Conservation (phyloP, 306 rosid genomes). For the Gillenia trifoliata region DNA sequence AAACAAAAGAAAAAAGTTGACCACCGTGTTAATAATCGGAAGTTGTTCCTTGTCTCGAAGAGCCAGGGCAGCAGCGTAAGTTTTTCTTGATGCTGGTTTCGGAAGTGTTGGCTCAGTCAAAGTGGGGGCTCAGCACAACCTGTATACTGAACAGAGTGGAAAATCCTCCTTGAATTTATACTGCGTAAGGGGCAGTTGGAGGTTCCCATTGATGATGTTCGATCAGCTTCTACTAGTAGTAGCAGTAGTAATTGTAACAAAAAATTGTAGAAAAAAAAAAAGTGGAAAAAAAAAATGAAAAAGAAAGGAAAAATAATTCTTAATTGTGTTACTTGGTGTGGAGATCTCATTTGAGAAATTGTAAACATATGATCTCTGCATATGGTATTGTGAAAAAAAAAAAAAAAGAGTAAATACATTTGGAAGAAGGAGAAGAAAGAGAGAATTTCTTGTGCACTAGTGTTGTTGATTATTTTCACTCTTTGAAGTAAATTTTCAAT, state of each 20-base stretch:
- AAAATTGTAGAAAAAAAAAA: slow-evolving; percentile 36
- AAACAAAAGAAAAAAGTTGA: neutral
- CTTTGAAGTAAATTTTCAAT: neutral
- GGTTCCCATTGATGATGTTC: slow-evolving; percentile 29
- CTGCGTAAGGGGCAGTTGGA: slow-evolving; percentile 61
- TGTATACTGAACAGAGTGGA: slow-evolving; percentile 13
- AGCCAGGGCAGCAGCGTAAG: slow-evolving; percentile 39
- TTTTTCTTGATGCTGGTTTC: slow-evolving; percentile 33
- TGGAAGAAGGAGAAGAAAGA: neutral
- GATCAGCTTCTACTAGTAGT: slow-evolving; percentile 15
- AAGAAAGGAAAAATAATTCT: neutral
- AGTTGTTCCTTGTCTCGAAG: slow-evolving; percentile 65
- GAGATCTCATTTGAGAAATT: slow-evolving; percentile 62
- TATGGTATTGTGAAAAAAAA: slow-evolving; percentile 33
- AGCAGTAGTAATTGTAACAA: too few species aligned
- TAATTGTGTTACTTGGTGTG: slow-evolving; percentile 46
- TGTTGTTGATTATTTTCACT: neutral
- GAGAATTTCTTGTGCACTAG: slow-evolving; percentile 8
- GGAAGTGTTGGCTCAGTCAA: slow-evolving; percentile 70
- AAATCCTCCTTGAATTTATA: slow-evolving; percentile 29
- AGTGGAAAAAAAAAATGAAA: slow-evolving; percentile 18
- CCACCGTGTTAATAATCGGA: slow-evolving; percentile 39
- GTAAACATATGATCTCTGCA: slow-evolving; percentile 80
- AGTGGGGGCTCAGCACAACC: slow-evolving; percentile 63
- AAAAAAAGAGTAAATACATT: slow-evolving; percentile 23